Evolutionary conservation across 345 rosid genomes (phyloP), one percentile per base, ranked within the genome.

Genomic region (Heritiera fomes): DNA sequence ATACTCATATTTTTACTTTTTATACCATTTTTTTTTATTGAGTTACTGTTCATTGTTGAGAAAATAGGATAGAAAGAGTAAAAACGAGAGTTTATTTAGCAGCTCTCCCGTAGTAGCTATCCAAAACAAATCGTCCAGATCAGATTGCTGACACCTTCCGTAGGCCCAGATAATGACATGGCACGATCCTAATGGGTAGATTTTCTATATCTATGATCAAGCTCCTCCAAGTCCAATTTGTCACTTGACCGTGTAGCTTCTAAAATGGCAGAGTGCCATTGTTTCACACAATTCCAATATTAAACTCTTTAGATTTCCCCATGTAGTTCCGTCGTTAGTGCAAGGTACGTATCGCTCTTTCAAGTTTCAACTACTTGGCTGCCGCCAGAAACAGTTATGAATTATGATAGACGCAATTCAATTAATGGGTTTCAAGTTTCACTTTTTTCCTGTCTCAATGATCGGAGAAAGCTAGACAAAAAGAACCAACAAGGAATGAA

Each of bases 381-480:
- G 69, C 83, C 73, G 80, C 70, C 80, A 20, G 41, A 52, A 77
- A 56, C 64, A 73, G 75, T 73, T 55, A 34, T 17, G 62, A 53
- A 23, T 23, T 23, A 23, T 23, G 28, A 23, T 32, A 73, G 40
- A 38, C 8, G 32, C 17, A 15, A 50, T 50, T 34, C 46, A 70
- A 69, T 46, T 38, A 46, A 69, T 40, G 56, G 73, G 75, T 46
- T 50, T 71, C 52, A 46, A 43, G 4, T 8, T 61, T 47, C 15
- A 40, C 4, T 40, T 10, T 50, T 66, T 77, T 77, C 20, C 38
- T 59, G 53, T 49, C 81, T 79, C 14, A 62, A 7, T 55, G 73
- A 75, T 45, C 81, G 83, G 81, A 77, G 28, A 80, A 77, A 65
- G 79, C 86, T 59, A 77, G 68, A 64, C 69, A 61, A 34, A 40